A percentile compares a stretch with the other conserved stretches of the same genome.
phyloP scores from a whole-genome alignment of 1,284 basidiomycete genomes.

The Trichosporon ovoides region DNA sequence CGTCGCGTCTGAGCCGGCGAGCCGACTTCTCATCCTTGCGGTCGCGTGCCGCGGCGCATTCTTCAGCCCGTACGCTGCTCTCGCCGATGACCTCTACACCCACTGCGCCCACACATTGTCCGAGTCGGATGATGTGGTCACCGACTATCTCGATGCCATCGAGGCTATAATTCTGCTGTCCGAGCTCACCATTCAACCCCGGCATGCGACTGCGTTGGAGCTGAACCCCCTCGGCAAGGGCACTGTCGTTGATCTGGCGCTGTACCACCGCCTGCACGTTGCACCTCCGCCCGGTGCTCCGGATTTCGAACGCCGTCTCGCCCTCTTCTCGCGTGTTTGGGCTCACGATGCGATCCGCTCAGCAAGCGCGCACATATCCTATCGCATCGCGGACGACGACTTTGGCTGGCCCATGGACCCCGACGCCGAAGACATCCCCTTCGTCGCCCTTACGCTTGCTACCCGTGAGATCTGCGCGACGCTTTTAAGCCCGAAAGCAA shows the following conservation, averaged over 20 bases:
- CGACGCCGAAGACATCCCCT: neutral
- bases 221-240: conserved; percentile 17
- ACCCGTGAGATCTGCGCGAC: conserved; percentile 3
- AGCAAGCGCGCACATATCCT: conserved; percentile 4
- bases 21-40: conserved; percentile 8
- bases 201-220: neutral
- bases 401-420: conserved; percentile 7
- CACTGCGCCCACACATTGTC: neutral
- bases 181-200: conserved; percentile 5
- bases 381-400: conserved; percentile 13
- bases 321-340: conserved; percentile 1
- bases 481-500: conserved; percentile 9
- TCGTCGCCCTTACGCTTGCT: neutral
- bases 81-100: conserved; percentile 4
- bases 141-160: conserved; percentile 4
- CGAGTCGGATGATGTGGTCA: neutral
- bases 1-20: conserved; percentile 6
- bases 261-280: conserved; percentile 11
- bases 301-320: conserved; percentile 4
- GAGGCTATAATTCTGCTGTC: conserved; percentile 11
- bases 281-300: neutral
- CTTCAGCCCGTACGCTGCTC: neutral
- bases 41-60: conserved; percentile 12
- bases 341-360: conserved; percentile 13
- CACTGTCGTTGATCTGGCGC: conserved; percentile 8